Evolutionary conservation across 2,329 filamentous ascomycete genomes (phyloP), one percentile per base, ranked within the genome.

Genomic region (Curvularia verruculosa): DNA sequence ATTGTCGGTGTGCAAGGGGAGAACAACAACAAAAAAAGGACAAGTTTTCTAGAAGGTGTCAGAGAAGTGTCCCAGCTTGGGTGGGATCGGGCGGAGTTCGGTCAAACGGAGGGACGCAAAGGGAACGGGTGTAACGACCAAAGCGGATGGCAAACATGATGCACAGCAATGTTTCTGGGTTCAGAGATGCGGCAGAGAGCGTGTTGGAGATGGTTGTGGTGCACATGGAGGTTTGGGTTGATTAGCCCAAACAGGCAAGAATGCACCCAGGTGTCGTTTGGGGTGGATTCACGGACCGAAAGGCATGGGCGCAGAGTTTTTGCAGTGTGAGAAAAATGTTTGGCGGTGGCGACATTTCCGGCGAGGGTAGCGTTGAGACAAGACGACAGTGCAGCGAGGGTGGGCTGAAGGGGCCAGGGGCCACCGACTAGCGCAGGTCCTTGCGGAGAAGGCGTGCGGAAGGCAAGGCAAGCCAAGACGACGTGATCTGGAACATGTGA

Each of bases 41-140:
- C 53, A 49, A 37, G 45, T 52, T 43, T 64, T 64, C 62, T 61
- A 59, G 62, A 64, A 64, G 47, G 37, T 31, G 44, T 31, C n/a
- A 18, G 6, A 39, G n/a, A 24, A 18, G n/a, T 24, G 21, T 21
- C 3, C 19, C 19, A 41, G 39, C 39, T 21, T 21, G 5, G 10
- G 6, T 21, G 26, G 7, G 26, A 29, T 23, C 43, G 43, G 26
- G 15, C 26, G 18, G 26, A n/a, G 43, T 45, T 45, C 26, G 43
- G 43, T 28, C 24, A 18, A 3, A 28, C 54, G n/a, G n/a, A 49
- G 49, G 31, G 19, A 29, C 21, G 31, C 34, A 5, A 40, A 23
- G 19, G 5, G 37, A 18, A 40, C 37, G 19, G 4, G 37, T 40
- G 37, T 12, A 19, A 21, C 18, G n/a, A 21, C 5, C 37, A 39